Conservation (phyloP, 768 basidiomycete genomes). For the Brasilioporus rufonigricans region DNA sequence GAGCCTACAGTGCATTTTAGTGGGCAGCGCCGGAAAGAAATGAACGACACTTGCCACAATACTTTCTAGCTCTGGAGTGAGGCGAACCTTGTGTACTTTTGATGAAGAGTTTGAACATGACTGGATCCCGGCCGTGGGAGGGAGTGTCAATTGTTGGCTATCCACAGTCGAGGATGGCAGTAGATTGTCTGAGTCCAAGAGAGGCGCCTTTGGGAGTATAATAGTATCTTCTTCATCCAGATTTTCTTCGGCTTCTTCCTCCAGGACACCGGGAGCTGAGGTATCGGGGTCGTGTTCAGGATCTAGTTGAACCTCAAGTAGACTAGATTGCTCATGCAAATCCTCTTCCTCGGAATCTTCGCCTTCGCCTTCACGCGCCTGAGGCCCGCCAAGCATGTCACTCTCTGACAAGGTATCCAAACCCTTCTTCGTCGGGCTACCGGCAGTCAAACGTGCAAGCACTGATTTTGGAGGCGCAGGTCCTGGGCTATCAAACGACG, state of each 20-base stretch:
- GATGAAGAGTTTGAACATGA: slow-evolving; percentile 14
- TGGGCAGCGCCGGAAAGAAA: background rate
- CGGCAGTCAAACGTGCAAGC: slow-evolving; percentile 22
- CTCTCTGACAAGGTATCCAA: background rate
- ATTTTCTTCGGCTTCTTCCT: slow-evolving; percentile 11
- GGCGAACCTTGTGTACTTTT: slow-evolving; percentile 40
- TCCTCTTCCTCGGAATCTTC: slow-evolving; percentile 4
- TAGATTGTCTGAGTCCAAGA: background rate
- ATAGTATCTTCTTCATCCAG: slow-evolving; percentile 33
- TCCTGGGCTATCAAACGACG: slow-evolving; percentile 47
- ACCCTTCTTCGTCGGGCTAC: slow-evolving; percentile 7
- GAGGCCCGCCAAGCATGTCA: slow-evolving; percentile 8
- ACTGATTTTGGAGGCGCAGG: slow-evolving; percentile 32
- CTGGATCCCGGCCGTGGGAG: background rate
- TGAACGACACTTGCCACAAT: slow-evolving; percentile 49
- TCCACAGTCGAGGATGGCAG: background rate
- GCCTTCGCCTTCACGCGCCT: background rate
- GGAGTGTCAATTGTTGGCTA: slow-evolving; percentile 3
- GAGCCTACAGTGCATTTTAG: slow-evolving; percentile 41
- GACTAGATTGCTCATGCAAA: slow-evolving; percentile 12
- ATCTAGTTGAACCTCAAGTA: slow-evolving; percentile 10
- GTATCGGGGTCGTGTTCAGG: background rate
- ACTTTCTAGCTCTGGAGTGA: slow-evolving; percentile 63
- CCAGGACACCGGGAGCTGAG: background rate
- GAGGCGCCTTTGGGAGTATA: slow-evolving; percentile 25